phyloP scores from a whole-genome alignment of 176 grass and related monocot genomes.

The Tillandsia leiboldiana region DNA sequence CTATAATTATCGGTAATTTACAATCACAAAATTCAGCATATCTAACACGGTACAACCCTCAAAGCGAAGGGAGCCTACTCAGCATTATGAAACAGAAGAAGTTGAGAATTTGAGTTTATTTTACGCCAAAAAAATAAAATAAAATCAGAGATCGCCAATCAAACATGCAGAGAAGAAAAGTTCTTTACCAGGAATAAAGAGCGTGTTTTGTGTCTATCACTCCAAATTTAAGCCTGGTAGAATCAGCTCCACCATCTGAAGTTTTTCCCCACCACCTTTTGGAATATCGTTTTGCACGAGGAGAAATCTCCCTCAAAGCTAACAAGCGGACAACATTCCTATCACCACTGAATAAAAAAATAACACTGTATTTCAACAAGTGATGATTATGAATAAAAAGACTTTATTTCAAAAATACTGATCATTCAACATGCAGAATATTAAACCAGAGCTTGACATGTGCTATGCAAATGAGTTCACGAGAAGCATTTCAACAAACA shows the following conservation, averaged over 20 bases:
- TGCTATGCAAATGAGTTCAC: too few species aligned
- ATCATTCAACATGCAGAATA: too few species aligned
- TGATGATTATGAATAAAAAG: not conserved
- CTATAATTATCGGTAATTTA: too few species aligned
- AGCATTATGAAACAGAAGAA: too few species aligned
- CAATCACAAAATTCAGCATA: too few species aligned
- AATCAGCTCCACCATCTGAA: constrained; percentile 25
- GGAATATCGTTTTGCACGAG: constrained; percentile 62
- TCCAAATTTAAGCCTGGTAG: constrained; percentile 34
- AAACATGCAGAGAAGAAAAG: not conserved
- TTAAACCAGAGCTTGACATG: too few species aligned
- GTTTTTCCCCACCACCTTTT: constrained; percentile 53
- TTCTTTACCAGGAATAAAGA: constrained; percentile 78
- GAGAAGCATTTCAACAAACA: too few species aligned
- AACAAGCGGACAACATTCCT: constrained; percentile 86
- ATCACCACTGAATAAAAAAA: not conserved
- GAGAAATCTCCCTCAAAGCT: constrained; percentile 70
- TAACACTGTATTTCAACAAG: not conserved
- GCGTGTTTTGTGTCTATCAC: constrained; percentile 56
- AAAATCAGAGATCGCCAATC: not conserved
- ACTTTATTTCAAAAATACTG: not conserved
- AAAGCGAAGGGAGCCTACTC: too few species aligned
- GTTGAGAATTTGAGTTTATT: not conserved
- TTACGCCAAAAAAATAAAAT: not conserved
- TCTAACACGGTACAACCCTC: too few species aligned